These are phyloP conservation scores for Jimgerdemannia flammicorona DNA, from an alignment of 192 early-diverging fungal genomes.

Conservation along the genomic window DNA sequence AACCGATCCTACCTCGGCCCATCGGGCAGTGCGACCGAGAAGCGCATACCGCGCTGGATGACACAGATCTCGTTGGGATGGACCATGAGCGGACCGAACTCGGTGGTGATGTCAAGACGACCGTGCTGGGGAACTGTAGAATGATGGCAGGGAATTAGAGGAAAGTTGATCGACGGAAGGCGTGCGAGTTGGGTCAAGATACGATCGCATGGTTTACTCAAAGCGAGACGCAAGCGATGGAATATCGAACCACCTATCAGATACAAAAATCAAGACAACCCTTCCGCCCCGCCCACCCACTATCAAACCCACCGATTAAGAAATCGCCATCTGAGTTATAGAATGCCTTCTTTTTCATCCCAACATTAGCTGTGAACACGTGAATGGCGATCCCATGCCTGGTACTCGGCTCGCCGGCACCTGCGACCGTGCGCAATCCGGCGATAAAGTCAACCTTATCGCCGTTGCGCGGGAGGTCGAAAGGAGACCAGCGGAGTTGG, in stretches of 20 bases:
- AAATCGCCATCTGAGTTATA: conserved; percentile 92
- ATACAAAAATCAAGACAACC: no score
- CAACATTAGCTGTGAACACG: conserved; percentile 71
- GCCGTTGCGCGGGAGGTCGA: conserved; percentile 54
- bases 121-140: conserved; percentile 86
- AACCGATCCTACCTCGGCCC: conserved; percentile 53
- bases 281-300: not conserved
- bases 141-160: no score
- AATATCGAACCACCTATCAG: not conserved
- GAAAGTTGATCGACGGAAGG: not conserved
- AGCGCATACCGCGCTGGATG: conserved; percentile 91
- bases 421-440: conserved; percentile 80
- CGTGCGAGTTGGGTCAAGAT: not conserved
- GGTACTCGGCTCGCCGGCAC: conserved; percentile 77
- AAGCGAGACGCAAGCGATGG: not conserved
- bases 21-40: conserved; percentile 72
- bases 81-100: conserved; percentile 81
- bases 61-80: conserved; percentile 90
- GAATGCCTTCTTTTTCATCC: conserved; percentile 78
- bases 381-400: conserved; percentile 82
- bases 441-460: conserved; percentile 73
- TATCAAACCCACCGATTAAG: conserved; percentile 63
- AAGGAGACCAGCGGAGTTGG: conserved; percentile 93
- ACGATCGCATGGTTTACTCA: not conserved
- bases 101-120: conserved; percentile 83